Base-by-base conservation (phyloP, 2,329 filamentous ascomycete species). In the Beauveria rudraprayagi region DNA sequence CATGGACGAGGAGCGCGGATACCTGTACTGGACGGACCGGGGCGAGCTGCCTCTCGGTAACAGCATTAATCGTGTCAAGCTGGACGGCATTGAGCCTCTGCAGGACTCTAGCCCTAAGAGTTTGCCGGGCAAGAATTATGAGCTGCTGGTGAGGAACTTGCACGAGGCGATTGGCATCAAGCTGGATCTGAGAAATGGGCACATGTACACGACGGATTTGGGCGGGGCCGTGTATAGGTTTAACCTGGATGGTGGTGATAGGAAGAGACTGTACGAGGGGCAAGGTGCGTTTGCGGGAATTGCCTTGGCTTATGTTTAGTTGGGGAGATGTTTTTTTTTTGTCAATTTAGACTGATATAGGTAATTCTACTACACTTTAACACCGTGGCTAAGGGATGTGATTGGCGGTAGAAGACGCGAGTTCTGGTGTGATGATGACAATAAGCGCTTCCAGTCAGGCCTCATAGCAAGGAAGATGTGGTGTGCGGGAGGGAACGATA, bases 11-110 rank as follows among this genome's bases (percentile, higher is more conserved):
- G 70, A 73, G 0, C 67, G 68, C 3, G 67, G 75, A 30, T 72
- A 68, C 1, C 70, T 87, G 28, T 86, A 83, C 68, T 86, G 83
- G 84, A 85, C 83, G 0, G 84, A 86, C 64, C 74, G 84, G 0
- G 84, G 83, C 4, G 83, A 86, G 64, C 69, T 79, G 1, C 83
- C 83, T 0, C 67, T 70, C 9, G 83, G 83, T 0, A 84, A 83
- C 66, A 77, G 77, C 11, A 63, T 86, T 61, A 83, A 84, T 66
- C 30, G 55, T 9, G 44, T 57, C 22, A 50, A 50, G 55, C 43
- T 57, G 14, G 50, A 54, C 14, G 54, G 57, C 9, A 17, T 65
- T 6, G 54, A 34, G 19, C 58, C 52, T 22, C 40, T 62, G 17
- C 30, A 43, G 19, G 28, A 59, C 16, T 24, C 60, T 34, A 19